Conservation (phyloP, 2,329 filamentous ascomycete genomes). For the Akanthomyces dipterigenus region DNA sequence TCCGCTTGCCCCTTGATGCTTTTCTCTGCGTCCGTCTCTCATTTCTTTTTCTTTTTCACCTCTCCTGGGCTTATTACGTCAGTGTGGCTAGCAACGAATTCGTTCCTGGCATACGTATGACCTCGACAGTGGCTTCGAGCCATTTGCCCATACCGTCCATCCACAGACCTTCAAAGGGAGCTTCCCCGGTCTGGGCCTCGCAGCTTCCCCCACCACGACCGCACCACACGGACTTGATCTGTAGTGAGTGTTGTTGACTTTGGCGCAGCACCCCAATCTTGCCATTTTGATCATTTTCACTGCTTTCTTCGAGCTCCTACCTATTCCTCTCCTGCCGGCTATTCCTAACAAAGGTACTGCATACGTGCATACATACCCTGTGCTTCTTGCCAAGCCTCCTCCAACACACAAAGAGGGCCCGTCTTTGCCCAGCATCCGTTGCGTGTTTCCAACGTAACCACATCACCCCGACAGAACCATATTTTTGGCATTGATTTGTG, state of each 20-base stretch:
- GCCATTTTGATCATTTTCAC: background rate
- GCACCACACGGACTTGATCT: too few relatives aligned
- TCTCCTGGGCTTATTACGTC: background rate
- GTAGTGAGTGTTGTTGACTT: background rate
- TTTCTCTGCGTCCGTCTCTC: too few relatives aligned
- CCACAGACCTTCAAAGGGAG: too few relatives aligned
- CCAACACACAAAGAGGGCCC: background rate
- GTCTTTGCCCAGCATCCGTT: background rate
- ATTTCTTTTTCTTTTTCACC: background rate
- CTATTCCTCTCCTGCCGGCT: background rate
- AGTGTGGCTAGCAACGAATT: background rate
- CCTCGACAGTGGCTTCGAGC: background rate
- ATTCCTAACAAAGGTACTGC: background rate
- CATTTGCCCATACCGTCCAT: background rate
- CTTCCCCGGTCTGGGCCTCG: background rate
- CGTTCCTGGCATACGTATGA: background rate
- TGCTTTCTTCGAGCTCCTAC: background rate
- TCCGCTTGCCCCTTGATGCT: background rate
- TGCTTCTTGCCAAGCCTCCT: conserved; percentile 5
- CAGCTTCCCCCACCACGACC: background rate
- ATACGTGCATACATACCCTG: background rate
- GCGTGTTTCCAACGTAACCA: background rate
- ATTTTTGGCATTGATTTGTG: background rate
- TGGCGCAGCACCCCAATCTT: background rate
- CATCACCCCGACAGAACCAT: background rate